Evolutionary conservation across 108 stramenopile species (phyloP).

Genomic region (Mayamaea pseudoterrestris): DNA sequence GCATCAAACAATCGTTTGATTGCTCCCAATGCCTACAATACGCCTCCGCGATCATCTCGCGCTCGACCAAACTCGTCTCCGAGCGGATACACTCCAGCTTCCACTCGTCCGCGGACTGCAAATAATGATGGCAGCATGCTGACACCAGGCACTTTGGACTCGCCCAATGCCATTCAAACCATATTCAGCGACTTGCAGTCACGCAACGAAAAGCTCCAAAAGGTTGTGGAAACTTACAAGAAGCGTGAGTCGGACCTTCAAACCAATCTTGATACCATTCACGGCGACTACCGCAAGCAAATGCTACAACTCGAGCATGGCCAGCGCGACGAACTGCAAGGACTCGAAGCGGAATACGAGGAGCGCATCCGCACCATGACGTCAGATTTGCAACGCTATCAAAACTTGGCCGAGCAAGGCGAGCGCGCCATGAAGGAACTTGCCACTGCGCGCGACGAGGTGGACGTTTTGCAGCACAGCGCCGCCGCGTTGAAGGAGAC

Average conservation of each 20-base stretch:
- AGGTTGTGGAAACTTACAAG: not conserved
- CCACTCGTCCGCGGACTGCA: not conserved
- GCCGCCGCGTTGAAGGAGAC: constrained; percentile 40
- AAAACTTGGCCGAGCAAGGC: constrained; percentile 14
- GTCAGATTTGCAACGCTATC: constrained; percentile 21
- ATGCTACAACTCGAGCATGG: constrained; percentile 55
- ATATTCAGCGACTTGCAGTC: constrained; percentile 1
- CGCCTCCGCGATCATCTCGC: no score
- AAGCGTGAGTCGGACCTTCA: constrained; percentile 37
- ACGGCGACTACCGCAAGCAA: constrained; percentile 39
- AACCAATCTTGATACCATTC: constrained; percentile 30
- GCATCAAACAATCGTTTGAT: no score
- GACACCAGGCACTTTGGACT: not conserved
- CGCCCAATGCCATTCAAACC: not conserved
- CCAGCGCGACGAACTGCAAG: constrained; percentile 19
- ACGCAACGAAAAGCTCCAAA: not conserved
- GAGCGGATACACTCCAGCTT: not conserved
- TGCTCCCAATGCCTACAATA: no score
- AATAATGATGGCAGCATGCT: not conserved
- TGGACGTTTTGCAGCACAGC: constrained; percentile 52
- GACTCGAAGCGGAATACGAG: constrained; percentile 19
- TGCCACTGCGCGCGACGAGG: constrained; percentile 45
- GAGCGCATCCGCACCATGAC: constrained; percentile 22
- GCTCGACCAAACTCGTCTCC: no score
- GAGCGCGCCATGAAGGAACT: constrained; percentile 36